A percentile compares a stretch with the other conserved stretches of the same genome.
phyloP scores from a whole-genome alignment of 345 rosid species.

The Salix koriyanagi region DNA sequence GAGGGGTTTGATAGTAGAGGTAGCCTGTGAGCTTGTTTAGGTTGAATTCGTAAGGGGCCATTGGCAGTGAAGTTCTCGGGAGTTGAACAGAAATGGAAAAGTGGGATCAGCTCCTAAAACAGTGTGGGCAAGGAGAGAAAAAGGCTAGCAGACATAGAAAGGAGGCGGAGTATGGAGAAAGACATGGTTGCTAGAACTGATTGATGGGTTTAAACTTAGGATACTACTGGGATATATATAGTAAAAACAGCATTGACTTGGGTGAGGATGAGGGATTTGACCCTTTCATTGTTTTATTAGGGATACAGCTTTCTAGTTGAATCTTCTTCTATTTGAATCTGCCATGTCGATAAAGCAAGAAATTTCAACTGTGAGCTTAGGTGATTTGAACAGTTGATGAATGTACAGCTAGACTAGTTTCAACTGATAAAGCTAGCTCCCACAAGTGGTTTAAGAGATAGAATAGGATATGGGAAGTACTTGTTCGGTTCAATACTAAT shows the following conservation, averaged over 20 bases:
- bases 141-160: conserved; percentile 2
- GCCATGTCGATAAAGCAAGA: background rate
- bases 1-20: conserved; percentile 22
- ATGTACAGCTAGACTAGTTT: no score
- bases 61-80: conserved; percentile 27
- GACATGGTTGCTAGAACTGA: conserved; percentile 11
- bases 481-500: no score
- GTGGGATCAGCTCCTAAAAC: conserved; percentile 29
- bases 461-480: no score
- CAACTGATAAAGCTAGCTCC: no score
- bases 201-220: background rate
- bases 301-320: background rate
- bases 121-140: conserved; percentile 27
- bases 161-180: conserved; percentile 3
- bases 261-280: background rate
- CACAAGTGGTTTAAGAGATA: no score
- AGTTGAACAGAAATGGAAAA: conserved; percentile 41
- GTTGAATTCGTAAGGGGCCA: conserved; percentile 31
- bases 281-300: background rate
- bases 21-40: conserved; percentile 24
- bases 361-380: no score
- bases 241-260: background rate
- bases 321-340: background rate
- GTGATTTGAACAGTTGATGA: no score
- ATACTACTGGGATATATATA: background rate